Percentiles rank a stretch among this genome's conserved stretches.
Conservation (phyloP, 164 flowering plant species). For the Vitis riparia region DNA sequence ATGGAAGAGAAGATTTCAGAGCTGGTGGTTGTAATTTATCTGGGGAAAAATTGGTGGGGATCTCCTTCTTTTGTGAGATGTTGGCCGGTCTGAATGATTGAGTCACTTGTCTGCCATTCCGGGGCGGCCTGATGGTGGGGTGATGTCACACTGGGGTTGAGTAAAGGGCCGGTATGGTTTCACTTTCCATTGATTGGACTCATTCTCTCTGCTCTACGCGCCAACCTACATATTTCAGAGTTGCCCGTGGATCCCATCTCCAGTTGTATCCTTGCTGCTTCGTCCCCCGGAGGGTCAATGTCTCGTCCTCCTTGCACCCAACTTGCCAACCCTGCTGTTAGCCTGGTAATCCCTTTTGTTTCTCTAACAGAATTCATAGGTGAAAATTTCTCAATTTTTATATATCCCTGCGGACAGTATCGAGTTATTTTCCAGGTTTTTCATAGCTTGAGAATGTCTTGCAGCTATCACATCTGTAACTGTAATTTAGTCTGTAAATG, state of each 20-base stretch:
- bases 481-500: slow-evolving; percentile 1
- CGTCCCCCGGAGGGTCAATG: background rate
- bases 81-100: slow-evolving; percentile 30
- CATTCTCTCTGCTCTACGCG: too few species aligned
- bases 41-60: slow-evolving; percentile 25
- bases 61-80: slow-evolving; percentile 6
- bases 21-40: slow-evolving; percentile 23
- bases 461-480: too few species aligned
- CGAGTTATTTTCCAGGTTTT: too few species aligned
- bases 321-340: background rate
- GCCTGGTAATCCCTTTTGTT: background rate
- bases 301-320: too few species aligned
- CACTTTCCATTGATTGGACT: too few species aligned
- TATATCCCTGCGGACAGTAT: background rate
- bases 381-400: background rate
- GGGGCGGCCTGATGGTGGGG: slow-evolving; percentile 18
- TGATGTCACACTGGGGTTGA: slow-evolving; percentile 4
- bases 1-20: slow-evolving; percentile 1
- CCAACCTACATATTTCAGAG: too few species aligned
- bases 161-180: background rate
- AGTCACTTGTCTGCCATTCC: slow-evolving; percentile 37
- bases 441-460: too few species aligned
- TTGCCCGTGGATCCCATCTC: too few species aligned
- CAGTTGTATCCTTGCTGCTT: too few species aligned
- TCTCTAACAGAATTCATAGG: background rate